Conservation (phyloP, 2,329 filamentous ascomycete genomes). For the Fusarium domesticum region DNA sequence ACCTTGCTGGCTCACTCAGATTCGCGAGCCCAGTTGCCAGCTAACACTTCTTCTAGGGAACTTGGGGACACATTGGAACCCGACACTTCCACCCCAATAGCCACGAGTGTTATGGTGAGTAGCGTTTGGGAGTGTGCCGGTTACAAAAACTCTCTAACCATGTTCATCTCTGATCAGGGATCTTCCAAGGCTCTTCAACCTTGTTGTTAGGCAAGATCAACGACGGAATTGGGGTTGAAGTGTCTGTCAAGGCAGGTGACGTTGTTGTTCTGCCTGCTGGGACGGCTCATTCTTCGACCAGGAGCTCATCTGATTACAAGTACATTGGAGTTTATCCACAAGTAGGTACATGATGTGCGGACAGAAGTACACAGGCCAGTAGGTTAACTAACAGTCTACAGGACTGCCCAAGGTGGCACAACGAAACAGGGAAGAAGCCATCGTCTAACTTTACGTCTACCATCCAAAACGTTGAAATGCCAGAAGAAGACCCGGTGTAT, state of each 20-base stretch:
- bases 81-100: constrained; percentile 26
- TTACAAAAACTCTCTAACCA: too few relatives aligned
- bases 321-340: constrained; percentile 25
- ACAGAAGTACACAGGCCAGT: too few relatives aligned
- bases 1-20: too few relatives aligned
- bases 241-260: constrained; percentile 17
- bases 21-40: too few relatives aligned
- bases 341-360: constrained; percentile 3
- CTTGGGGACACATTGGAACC: constrained; percentile 23
- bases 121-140: too few relatives aligned
- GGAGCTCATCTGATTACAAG: constrained; percentile 20
- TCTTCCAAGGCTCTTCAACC: constrained; percentile 22
- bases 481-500: constrained; percentile 16
- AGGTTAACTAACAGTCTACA: too few relatives aligned
- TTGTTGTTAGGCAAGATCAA: constrained; percentile 19
- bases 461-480: constrained; percentile 15
- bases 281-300: constrained; percentile 17
- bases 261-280: constrained; percentile 24
- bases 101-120: constrained; percentile 26
- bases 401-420: constrained; percentile 18
- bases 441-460: constrained; percentile 6
- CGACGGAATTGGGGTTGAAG: constrained; percentile 14
- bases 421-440: constrained; percentile 15
- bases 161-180: constrained; percentile 6
- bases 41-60: constrained; percentile 6